A percentile compares a stretch with the other conserved stretches of the same genome.
These are phyloP conservation scores for Alternaria solani DNA, from an alignment of 2,329 filamentous ascomycete species.

Conservation along the genomic window DNA sequence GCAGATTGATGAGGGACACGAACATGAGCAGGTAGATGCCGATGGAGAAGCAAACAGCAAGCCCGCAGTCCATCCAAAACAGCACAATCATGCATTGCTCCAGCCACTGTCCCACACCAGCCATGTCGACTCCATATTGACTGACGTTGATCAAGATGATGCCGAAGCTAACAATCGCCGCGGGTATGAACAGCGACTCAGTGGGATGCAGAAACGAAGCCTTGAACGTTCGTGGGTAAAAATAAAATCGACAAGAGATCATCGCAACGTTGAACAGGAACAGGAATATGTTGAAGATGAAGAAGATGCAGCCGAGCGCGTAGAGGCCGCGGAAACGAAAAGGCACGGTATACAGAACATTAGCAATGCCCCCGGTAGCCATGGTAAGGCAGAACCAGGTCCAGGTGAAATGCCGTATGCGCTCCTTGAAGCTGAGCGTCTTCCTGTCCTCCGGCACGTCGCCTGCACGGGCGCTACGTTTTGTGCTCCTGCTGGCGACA, in stretches of 20 bases:
- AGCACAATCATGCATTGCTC: conserved; percentile 67
- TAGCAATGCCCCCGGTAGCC: conserved; percentile 68
- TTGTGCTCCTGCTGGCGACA: conserved; percentile 7
- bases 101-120: conserved; percentile 62
- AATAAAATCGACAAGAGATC: conserved; percentile 72
- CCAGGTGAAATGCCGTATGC: conserved; percentile 74
- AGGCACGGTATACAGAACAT: conserved; percentile 62
- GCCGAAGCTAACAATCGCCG: conserved; percentile 72
- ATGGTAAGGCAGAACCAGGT: conserved; percentile 79
- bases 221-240: conserved; percentile 73
- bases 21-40: conserved; percentile 78
- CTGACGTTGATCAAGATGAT: conserved; percentile 71
- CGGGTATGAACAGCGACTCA: conserved; percentile 79
- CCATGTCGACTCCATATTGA: conserved; percentile 70
- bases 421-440: conserved; percentile 56
- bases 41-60: conserved; percentile 73
- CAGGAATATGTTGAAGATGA: conserved; percentile 61
- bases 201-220: conserved; percentile 78
- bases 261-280: conserved; percentile 76
- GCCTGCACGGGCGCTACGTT: neutral
- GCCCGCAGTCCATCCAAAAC: conserved; percentile 76
- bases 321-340: conserved; percentile 57
- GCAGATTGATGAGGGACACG: conserved; percentile 34
- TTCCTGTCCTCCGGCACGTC: conserved; percentile 11
- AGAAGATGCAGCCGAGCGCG: conserved; percentile 58